These are phyloP conservation scores for Neoarthrinium moseri DNA, from an alignment of 2,329 filamentous ascomycete genomes.

Conservation along the genomic window DNA sequence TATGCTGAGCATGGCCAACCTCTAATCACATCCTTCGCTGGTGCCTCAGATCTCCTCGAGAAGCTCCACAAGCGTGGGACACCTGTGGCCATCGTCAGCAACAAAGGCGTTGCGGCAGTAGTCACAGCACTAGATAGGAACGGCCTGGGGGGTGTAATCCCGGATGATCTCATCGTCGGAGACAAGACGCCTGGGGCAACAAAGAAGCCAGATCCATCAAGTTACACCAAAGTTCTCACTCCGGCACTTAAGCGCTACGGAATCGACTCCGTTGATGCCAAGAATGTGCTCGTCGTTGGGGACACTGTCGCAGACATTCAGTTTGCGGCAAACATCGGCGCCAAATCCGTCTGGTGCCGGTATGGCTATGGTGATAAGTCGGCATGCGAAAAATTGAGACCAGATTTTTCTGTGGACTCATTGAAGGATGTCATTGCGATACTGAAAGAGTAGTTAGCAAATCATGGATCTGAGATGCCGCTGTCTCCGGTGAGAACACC, in stretches of 20 bases:
- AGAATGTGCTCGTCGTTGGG: conserved; percentile 14
- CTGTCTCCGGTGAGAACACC: no score
- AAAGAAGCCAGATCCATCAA: conserved; percentile 13
- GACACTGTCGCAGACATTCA: conserved; percentile 14
- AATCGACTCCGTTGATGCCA: background rate
- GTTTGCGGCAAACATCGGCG: conserved; percentile 15
- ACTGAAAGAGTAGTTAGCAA: no score
- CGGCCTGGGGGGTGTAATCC: conserved; percentile 6
- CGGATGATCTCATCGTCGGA: conserved; percentile 12
- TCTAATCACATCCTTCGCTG: conserved; percentile 13
- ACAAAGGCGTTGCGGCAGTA: conserved; percentile 9
- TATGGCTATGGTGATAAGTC: background rate
- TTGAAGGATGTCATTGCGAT: background rate
- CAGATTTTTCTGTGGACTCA: background rate
- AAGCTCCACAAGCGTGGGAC: conserved; percentile 4
- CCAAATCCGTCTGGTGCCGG: conserved; percentile 11
- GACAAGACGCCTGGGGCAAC: conserved; percentile 14
- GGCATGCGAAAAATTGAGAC: background rate
- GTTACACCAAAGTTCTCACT: conserved; percentile 12
- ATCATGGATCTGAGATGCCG: no score
- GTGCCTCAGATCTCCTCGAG: conserved; percentile 9
- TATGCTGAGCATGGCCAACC: no score
- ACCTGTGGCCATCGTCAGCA: conserved; percentile 14
- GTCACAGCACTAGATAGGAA: conserved; percentile 6
- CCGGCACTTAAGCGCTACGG: conserved; percentile 6